phyloP scores from a whole-genome alignment of 345 rosid species.

The Eucalyptus marginata region DNA sequence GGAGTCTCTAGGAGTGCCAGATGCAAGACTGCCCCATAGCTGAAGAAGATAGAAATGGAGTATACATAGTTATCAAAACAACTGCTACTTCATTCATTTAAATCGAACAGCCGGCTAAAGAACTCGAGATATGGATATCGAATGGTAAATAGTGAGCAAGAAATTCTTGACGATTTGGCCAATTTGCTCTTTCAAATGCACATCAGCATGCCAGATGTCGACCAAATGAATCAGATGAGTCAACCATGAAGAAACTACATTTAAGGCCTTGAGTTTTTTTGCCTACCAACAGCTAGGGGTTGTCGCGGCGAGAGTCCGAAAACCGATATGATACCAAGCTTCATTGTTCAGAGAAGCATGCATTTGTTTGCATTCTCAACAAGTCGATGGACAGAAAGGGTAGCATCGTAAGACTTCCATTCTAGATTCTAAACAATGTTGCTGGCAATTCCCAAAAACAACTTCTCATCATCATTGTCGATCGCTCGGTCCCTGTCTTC shows the following conservation, averaged over 20 bases:
- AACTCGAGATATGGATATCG: neutral
- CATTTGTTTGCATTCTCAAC: rapidly evolving
- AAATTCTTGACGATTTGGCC: neutral
- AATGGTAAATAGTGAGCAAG: rapidly evolving
- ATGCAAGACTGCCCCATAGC: neutral
- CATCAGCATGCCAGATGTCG: neutral
- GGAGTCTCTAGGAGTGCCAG: neutral
- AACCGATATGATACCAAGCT: neutral
- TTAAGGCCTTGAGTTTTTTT: too few species aligned
- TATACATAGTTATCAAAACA: neutral
- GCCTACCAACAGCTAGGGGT: neutral
- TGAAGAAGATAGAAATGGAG: neutral
- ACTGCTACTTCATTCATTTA: neutral
- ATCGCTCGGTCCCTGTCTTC: rapidly evolving
- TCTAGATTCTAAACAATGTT: too few species aligned
- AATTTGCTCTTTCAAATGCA: neutral
- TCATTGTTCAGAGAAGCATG: neutral
- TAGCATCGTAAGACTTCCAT: too few species aligned
- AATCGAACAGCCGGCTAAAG: neutral
- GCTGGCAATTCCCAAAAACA: neutral
- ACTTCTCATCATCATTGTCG: rapidly evolving
- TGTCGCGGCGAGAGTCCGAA: neutral
- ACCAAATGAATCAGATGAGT: too few species aligned
- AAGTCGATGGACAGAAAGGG: neutral
- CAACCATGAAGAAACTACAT: too few species aligned